These are phyloP conservation scores for Aurantiochytrium sp. DNA, from an alignment of 108 stramenopile genomes.

Conservation along the genomic window DNA sequence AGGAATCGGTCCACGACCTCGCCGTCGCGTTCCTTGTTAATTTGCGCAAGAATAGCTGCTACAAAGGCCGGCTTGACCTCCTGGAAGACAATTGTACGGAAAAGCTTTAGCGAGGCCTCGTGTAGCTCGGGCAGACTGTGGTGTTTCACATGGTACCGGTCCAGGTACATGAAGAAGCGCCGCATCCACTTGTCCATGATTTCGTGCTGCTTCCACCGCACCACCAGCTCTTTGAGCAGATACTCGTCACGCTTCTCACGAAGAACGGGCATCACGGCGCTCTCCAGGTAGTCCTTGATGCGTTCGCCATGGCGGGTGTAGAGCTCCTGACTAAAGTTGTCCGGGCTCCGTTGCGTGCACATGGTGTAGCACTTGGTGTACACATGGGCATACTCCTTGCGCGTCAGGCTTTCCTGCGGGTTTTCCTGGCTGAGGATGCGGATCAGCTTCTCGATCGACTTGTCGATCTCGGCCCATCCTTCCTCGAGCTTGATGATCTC, in stretches of 20 bases:
- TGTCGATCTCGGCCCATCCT: slow-evolving; percentile 40
- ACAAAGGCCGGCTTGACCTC: slow-evolving; percentile 78
- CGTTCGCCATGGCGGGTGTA: slow-evolving; percentile 91
- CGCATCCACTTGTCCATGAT: slow-evolving; percentile 99
- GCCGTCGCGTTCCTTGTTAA: slow-evolving; percentile 87
- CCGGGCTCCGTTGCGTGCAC: slow-evolving; percentile 98
- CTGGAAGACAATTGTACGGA: slow-evolving; percentile 87
- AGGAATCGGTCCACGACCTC: slow-evolving; percentile 85
- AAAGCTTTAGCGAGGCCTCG: slow-evolving; percentile 77
- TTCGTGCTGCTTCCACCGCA: slow-evolving; percentile 91
- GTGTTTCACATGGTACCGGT: slow-evolving; percentile 89
- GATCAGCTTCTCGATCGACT: slow-evolving; percentile 97
- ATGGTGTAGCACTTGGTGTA: slow-evolving; percentile 97
- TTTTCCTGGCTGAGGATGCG: slow-evolving; percentile 94
- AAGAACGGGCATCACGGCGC: slow-evolving; percentile 79
- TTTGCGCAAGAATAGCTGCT: slow-evolving; percentile 74
- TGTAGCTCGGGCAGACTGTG: slow-evolving; percentile 52
- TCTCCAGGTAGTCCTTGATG: slow-evolving; percentile 77
- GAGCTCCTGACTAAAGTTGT: slow-evolving; percentile 96
- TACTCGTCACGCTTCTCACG: slow-evolving; percentile 64
- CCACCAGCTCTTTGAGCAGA: slow-evolving; percentile 79
- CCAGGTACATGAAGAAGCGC: slow-evolving; percentile 97
- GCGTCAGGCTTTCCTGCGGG: slow-evolving; percentile 92
- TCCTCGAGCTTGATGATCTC: slow-evolving; percentile 12
- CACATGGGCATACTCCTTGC: slow-evolving; percentile 45